Conservation (phyloP, 371 early-diverging fungal species). For the Aphelidium insulamus region DNA sequence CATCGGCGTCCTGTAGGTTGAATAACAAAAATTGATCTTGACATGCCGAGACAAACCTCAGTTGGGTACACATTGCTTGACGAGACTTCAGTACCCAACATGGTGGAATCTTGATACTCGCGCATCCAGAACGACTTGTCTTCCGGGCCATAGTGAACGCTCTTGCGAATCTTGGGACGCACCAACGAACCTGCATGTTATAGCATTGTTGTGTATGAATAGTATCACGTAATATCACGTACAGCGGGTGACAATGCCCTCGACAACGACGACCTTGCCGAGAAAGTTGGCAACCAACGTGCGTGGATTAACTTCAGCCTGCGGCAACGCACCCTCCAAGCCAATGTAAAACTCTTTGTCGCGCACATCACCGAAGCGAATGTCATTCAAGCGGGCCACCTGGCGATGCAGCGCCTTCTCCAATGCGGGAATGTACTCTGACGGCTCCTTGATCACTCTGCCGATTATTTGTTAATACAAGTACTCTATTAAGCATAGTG, state of each 20-base stretch:
- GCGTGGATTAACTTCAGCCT: slow-evolving; percentile 71
- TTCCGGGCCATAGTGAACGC: slow-evolving; percentile 82
- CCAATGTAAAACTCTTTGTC: slow-evolving; percentile 48
- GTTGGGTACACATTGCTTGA: slow-evolving; percentile 28
- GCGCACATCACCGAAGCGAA: slow-evolving; percentile 10
- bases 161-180: slow-evolving; percentile 82
- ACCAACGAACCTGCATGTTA: slow-evolving; percentile 57
- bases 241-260: slow-evolving; percentile 97
- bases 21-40: not conserved
- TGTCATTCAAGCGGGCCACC: not conserved
- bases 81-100: slow-evolving; percentile 14
- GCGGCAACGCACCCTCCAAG: slow-evolving; percentile 85
- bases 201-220: not conserved
- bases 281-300: slow-evolving; percentile 60
- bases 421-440: slow-evolving; percentile 61
- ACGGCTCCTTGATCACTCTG: slow-evolving; percentile 49
- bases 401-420: slow-evolving; percentile 45
- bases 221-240: slow-evolving; percentile 5
- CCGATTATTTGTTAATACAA: slow-evolving; percentile 1
- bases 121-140: slow-evolving; percentile 60
- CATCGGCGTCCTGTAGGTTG: slow-evolving; percentile 55
- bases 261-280: slow-evolving; percentile 80
- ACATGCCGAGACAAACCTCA: slow-evolving; percentile 8
- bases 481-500: slow-evolving; percentile 1
- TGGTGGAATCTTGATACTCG: slow-evolving; percentile 76